Percentiles rank a stretch among this genome's conserved stretches.
Conservation (phyloP, 805 yeast species). For the Priceomyces haplophilus region DNA sequence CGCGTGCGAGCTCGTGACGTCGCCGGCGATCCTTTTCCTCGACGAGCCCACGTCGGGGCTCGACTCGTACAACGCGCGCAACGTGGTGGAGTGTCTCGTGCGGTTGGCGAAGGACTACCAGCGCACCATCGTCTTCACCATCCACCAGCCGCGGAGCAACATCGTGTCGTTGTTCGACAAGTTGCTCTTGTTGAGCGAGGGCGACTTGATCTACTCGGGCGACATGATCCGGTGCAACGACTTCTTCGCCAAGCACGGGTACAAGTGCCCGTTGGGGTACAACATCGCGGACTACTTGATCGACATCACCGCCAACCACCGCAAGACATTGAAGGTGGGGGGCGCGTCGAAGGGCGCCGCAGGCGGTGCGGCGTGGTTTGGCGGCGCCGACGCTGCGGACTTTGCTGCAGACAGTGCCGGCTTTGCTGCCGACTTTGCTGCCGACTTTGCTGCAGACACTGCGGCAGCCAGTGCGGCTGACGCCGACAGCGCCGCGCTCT, state of each 20-base stretch:
- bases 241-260: slow-evolving; percentile 73
- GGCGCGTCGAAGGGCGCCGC: too few relatives aligned
- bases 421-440: too few relatives aligned
- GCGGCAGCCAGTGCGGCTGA: too few relatives aligned
- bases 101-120: slow-evolving; percentile 74
- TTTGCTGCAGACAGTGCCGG: too few relatives aligned
- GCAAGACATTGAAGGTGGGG: slow-evolving; percentile 26
- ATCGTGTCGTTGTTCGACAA: slow-evolving; percentile 89
- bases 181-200: slow-evolving; percentile 75
- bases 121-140: slow-evolving; percentile 87
- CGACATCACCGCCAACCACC: slow-evolving; percentile 77
- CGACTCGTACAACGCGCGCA: slow-evolving; percentile 89
- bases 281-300: slow-evolving; percentile 92
- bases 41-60: slow-evolving; percentile 96
- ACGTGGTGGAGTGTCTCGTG: slow-evolving; percentile 83
- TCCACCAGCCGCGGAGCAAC: slow-evolving; percentile 96
- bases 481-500: too few relatives aligned
- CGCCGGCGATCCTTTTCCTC: slow-evolving; percentile 66
- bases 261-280: slow-evolving; percentile 81
- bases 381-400: too few relatives aligned
- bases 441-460: too few relatives aligned
- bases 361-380: too few relatives aligned
- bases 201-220: slow-evolving; percentile 85
- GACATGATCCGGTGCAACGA: slow-evolving; percentile 70
- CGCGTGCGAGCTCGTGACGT: slow-evolving; percentile 71